Evolutionary conservation across 306 rosid genomes (phyloP).

Genomic region (Trifolium repens): DNA sequence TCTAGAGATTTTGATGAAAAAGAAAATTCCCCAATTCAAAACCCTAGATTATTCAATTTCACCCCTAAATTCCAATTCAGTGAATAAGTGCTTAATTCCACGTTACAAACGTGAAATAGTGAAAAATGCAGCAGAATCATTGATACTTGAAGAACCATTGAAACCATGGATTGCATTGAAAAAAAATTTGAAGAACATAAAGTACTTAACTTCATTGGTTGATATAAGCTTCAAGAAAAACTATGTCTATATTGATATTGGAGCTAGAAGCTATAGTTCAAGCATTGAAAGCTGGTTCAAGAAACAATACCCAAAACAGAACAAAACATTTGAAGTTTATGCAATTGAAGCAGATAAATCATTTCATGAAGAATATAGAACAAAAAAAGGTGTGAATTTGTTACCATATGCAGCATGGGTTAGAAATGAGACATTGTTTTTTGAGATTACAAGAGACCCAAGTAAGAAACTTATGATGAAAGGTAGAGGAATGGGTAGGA

Average conservation of each 20-base stretch:
- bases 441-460: constrained; percentile 60
- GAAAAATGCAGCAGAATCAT: constrained; percentile 49
- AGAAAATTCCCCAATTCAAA: constrained; percentile 34
- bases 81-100: constrained; percentile 42
- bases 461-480: constrained; percentile 43
- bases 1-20: constrained; percentile 58
- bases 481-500: constrained; percentile 59
- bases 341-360: constrained; percentile 63
- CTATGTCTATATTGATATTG: constrained; percentile 62
- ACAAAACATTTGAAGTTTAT: constrained; percentile 55
- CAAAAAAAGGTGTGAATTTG: constrained; percentile 45
- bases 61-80: constrained; percentile 15
- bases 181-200: constrained; percentile 52
- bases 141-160: constrained; percentile 52
- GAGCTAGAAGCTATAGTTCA: constrained; percentile 59
- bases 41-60: not conserved
- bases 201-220: constrained; percentile 60
- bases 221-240: constrained; percentile 61
- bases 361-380: constrained; percentile 56
- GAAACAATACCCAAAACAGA: constrained; percentile 68
- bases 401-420: constrained; percentile 76
- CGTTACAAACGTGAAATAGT: constrained; percentile 53
- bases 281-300: constrained; percentile 68
- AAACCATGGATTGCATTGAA: constrained; percentile 57
- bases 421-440: constrained; percentile 70